Base-by-base conservation (phyloP, 352 stramenopile species). In the Globisporangium recalcitrans region DNA sequence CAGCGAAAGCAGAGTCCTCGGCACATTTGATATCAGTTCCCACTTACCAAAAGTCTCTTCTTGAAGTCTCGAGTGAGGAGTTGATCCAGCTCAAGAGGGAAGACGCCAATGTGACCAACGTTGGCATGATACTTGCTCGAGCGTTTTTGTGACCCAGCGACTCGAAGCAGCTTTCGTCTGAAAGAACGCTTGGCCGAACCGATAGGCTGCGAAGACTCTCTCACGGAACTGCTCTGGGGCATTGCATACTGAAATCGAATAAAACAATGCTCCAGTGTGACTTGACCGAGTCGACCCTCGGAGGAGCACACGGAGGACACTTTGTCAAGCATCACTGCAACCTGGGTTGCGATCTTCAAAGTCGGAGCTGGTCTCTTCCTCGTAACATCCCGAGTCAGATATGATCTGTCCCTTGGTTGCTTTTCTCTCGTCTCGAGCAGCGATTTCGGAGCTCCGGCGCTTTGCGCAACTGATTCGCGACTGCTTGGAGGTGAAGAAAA, bases 1-100 rank as follows among this genome's bases (percentile, higher is more conserved):
- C 32, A 26, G 29, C 13, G 40, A 54, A 65, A 26, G 10, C 19
- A 26, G n/a, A 27, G 38, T 26, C 22, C 1, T 44, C 4, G 34
- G 10, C 29, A 16, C 26, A 27, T 16, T 11, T 1, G 2, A 52
- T 2, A 24, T 1, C 16, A 36, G 9, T n/a, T 62, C 19, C 27
- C 24, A 34, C 64, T 38, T 77, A 84, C 75, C 68, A 84, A n/a
- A 31, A 68, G 62, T 5, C 52, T 63, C 38, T 26, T 58, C n/a
- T 56, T 63, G 40, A 75, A 76, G 29, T 63, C 66, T 10, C 62
- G 31, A 11, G 11, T 65, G 1, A 52, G 24, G 53, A 80, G 64
- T 11, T 59, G 36, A 9, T 63, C 42, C 54, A 72, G 58, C 10
- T 52, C 52, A 3, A 74, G 54, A 21, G 75, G 53, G 42, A 81